Conservation (phyloP, 371 early-diverging fungal genomes). For the Rhizomucor pusillus region DNA sequence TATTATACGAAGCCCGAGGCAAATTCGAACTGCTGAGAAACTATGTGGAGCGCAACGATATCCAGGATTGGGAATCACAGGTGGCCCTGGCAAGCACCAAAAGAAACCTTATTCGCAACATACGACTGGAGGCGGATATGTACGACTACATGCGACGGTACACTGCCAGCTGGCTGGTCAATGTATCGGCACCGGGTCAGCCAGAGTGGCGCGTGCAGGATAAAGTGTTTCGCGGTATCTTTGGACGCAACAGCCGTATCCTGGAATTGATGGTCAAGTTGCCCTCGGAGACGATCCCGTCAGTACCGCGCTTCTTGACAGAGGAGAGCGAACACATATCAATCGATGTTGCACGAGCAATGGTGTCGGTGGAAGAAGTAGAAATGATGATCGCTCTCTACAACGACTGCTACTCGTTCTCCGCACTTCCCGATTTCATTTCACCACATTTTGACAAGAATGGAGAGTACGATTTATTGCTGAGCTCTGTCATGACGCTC, state of each 20-base stretch:
- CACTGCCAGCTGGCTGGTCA: slow-evolving; percentile 16
- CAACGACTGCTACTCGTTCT: slow-evolving; percentile 27
- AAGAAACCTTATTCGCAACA: slow-evolving; percentile 16
- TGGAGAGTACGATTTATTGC: slow-evolving; percentile 19
- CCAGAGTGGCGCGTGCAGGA: slow-evolving; percentile 20
- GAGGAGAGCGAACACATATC: slow-evolving; percentile 8
- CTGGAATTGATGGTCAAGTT: slow-evolving; percentile 9
- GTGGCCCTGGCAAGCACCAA: slow-evolving; percentile 17
- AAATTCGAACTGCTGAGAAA: slow-evolving; percentile 16
- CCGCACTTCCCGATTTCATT: slow-evolving; percentile 22
- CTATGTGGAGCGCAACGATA: slow-evolving; percentile 11
- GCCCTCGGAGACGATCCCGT: slow-evolving; percentile 16
- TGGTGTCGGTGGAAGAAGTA: slow-evolving; percentile 22
- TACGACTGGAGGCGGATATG: slow-evolving; percentile 22
- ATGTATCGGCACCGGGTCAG: slow-evolving; percentile 11
- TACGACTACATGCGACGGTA: slow-evolving; percentile 17
- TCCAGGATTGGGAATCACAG: slow-evolving; percentile 17
- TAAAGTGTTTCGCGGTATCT: slow-evolving; percentile 11
- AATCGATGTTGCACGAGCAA: slow-evolving; percentile 21
- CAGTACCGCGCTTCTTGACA: slow-evolving; percentile 9
- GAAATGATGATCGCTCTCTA: slow-evolving; percentile 25
- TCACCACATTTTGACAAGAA: slow-evolving; percentile 18
- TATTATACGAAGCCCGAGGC: slow-evolving; percentile 18
- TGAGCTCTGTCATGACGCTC: slow-evolving; percentile 18
- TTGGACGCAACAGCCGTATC: slow-evolving; percentile 18